A percentile compares a stretch with the other conserved stretches of the same genome.
Evolutionary conservation across 371 early-diverging fungal genomes (phyloP).

Genomic region (Rhizopus stolonifer): DNA sequence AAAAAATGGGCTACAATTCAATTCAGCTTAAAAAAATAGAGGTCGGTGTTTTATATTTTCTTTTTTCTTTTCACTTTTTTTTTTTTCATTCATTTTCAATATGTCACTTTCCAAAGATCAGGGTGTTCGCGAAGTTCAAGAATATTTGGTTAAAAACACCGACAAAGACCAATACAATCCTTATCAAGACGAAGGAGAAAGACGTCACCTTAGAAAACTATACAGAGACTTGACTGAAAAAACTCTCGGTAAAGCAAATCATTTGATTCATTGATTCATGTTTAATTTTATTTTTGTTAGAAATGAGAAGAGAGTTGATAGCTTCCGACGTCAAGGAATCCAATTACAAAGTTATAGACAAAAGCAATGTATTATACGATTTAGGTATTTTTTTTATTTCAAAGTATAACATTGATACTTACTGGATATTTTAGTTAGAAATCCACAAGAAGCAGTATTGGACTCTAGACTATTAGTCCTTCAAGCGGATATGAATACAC

Average conservation of each 20-base stretch:
- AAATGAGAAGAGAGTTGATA: constrained; percentile 52
- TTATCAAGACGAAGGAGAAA: constrained; percentile 48
- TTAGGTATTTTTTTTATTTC: constrained; percentile 30
- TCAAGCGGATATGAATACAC: constrained; percentile 73
- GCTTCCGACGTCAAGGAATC: constrained; percentile 20
- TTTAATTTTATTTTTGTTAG: constrained; percentile 11
- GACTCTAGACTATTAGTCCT: constrained; percentile 77
- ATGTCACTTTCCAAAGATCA: constrained; percentile 12
- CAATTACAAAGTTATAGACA: constrained; percentile 46
- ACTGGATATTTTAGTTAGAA: constrained; percentile 47
- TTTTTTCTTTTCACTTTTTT: background rate
- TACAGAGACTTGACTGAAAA: constrained; percentile 52
- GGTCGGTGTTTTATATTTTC: too few species aligned
- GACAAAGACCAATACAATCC: constrained; percentile 40
- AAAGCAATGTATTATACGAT: constrained; percentile 58
- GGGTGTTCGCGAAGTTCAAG: constrained; percentile 14
- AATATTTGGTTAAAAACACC: constrained; percentile 16
- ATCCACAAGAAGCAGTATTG: constrained; percentile 85
- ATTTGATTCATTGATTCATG: background rate
- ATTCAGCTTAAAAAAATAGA: too few species aligned
- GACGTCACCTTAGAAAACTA: constrained; percentile 46
- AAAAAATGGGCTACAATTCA: too few species aligned
- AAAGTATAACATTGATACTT: background rate
- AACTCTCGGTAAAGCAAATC: constrained; percentile 45
- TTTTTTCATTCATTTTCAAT: too few species aligned